These are phyloP conservation scores for Aspergillaceae sp. DNA, from an alignment of 2,329 filamentous ascomycete species.

Conservation along the genomic window DNA sequence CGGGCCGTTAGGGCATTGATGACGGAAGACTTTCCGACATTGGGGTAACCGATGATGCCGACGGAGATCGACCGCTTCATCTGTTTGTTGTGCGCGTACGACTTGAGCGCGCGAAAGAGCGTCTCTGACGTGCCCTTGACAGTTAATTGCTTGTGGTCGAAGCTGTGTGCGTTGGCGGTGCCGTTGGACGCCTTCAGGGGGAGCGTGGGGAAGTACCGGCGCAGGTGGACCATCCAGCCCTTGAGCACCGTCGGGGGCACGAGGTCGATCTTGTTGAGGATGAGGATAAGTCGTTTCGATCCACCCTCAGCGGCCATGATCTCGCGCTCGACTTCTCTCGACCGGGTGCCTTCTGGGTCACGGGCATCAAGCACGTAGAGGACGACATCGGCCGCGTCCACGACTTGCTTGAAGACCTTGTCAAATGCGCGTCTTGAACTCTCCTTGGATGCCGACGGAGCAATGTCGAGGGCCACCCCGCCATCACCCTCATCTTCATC, in stretches of 20 bases:
- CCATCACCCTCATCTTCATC: conserved; percentile 49
- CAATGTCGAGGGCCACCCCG: conserved; percentile 21
- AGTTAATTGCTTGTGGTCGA: conserved; percentile 84
- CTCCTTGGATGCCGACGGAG: conserved; percentile 33
- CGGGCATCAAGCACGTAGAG: conserved; percentile 89
- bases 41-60: conserved; percentile 90
- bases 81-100: conserved; percentile 72
- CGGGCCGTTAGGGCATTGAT: conserved; percentile 85
- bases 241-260: conserved; percentile 74
- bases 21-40: conserved; percentile 92
- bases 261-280: conserved; percentile 93
- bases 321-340: conserved; percentile 79
- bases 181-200: conserved; percentile 77
- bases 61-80: conserved; percentile 85
- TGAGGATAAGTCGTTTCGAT: conserved; percentile 78
- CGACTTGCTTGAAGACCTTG: conserved; percentile 90
- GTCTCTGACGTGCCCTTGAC: conserved; percentile 77
- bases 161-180: conserved; percentile 77
- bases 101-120: conserved; percentile 82
- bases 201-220: conserved; percentile 82
- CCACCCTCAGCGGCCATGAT: conserved; percentile 80
- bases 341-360: conserved; percentile 83
- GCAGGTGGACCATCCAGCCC: conserved; percentile 74
- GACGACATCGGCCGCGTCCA: conserved; percentile 80
- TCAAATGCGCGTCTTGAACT: conserved; percentile 80